Evolutionary conservation across 140 eudicot species (phyloP).

Genomic region (Stevia rebaudiana): DNA sequence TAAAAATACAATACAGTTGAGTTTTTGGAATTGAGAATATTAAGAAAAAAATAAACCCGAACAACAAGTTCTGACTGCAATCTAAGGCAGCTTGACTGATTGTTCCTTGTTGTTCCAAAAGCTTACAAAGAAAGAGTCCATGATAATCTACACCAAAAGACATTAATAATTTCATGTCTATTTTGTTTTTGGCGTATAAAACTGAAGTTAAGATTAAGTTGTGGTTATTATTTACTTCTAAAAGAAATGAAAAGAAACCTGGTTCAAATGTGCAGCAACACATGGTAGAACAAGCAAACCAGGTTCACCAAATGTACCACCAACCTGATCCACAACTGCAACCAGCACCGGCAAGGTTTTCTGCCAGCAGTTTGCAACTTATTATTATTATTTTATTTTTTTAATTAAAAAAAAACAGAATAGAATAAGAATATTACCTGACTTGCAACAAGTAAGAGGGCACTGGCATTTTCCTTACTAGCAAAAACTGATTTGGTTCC

Average conservation of each 20-base stretch:
- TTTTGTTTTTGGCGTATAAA: too few species aligned
- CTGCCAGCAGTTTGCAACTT: constrained; percentile 41
- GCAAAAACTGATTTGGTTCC: constrained; percentile 66
- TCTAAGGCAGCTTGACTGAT: constrained; percentile 28
- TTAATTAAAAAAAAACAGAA: too few species aligned
- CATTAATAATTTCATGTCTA: too few species aligned
- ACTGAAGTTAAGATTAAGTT: neutral
- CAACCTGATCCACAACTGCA: constrained; percentile 92
- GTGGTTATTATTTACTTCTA: neutral
- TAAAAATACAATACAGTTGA: too few species aligned
- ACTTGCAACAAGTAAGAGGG: constrained; percentile 83
- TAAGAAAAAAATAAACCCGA: too few species aligned
- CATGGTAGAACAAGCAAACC: constrained; percentile 89
- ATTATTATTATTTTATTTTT: too few species aligned
- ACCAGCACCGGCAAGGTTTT: constrained; percentile 92
- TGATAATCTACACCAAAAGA: constrained; percentile 31
- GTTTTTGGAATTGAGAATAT: too few species aligned
- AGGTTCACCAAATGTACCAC: constrained; percentile 79
- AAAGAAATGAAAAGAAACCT: constrained; percentile 37
- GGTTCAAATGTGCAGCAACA: constrained; percentile 90
- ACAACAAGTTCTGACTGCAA: too few species aligned
- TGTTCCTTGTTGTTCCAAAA: constrained; percentile 35
- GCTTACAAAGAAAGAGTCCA: constrained; percentile 36
- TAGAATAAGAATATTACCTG: too few species aligned
- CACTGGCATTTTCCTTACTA: constrained; percentile 55